These are phyloP conservation scores for Candida endomychidarum DNA, from an alignment of 805 yeast species.

Conservation along the genomic window DNA sequence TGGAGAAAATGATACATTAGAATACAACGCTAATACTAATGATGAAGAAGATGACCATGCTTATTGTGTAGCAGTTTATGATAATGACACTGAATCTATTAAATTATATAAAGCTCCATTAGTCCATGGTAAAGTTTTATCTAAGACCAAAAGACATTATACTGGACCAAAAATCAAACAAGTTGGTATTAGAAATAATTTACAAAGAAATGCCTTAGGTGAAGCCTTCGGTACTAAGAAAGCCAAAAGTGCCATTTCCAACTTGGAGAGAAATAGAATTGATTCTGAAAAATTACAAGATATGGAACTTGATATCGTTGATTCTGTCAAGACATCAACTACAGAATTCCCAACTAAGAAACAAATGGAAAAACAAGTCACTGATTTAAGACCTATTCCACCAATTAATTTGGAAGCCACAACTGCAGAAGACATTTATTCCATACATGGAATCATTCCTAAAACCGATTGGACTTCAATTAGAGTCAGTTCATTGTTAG, in stretches of 20 bases:
- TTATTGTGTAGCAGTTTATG: constrained; percentile 78
- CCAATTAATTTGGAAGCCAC: constrained; percentile 75
- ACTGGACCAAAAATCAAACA: constrained; percentile 67
- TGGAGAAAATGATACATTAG: constrained; percentile 74
- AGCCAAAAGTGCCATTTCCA: constrained; percentile 87
- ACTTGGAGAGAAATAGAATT: constrained; percentile 77
- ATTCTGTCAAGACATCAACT: constrained; percentile 70
- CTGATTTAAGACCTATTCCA: constrained; percentile 82
- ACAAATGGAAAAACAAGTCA: constrained; percentile 55
- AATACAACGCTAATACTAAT: constrained; percentile 60
- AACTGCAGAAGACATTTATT: constrained; percentile 78
- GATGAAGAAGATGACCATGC: constrained; percentile 35
- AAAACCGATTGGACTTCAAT: constrained; percentile 60
- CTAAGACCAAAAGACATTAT: constrained; percentile 56
- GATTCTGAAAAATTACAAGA: constrained; percentile 79
- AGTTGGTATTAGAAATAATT: constrained; percentile 46
- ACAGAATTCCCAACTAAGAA: constrained; percentile 69
- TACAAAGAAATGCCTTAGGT: constrained; percentile 82
- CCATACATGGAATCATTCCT: constrained; percentile 70
- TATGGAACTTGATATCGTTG: constrained; percentile 78
- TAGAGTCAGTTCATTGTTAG: constrained; percentile 60
- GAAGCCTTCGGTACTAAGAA: constrained; percentile 96
- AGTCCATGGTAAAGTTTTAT: constrained; percentile 59
- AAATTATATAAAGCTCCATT: constrained; percentile 66
- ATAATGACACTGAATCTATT: constrained; percentile 60